phyloP scores from a whole-genome alignment of 306 rosid species.

The Casuarina cunninghamiana region DNA sequence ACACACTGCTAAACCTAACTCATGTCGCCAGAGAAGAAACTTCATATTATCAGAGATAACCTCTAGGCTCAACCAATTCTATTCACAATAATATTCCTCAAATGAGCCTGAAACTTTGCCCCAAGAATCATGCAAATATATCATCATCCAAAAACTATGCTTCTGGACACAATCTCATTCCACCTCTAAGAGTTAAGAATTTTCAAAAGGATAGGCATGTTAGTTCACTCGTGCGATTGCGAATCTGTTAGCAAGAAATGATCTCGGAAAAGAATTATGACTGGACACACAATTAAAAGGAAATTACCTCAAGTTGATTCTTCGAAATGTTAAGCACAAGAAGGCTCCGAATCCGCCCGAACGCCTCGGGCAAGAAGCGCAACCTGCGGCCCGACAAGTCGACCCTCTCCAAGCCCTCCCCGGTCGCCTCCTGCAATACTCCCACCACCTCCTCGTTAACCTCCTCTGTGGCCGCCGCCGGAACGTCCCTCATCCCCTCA shows the following conservation, averaged over 20 bases:
- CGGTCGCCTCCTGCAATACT: constrained; percentile 65
- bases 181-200: background rate
- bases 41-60: background rate
- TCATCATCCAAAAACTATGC: background rate
- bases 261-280: background rate
- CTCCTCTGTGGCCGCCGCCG: constrained; percentile 30
- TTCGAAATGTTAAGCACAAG: constrained; percentile 56
- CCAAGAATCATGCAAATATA: background rate
- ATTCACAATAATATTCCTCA: background rate
- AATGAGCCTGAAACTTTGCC: background rate
- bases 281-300: background rate
- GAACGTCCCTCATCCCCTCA: constrained; percentile 5
- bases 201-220: background rate
- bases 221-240: background rate
- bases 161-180: background rate
- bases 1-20: too few species aligned
- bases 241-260: background rate
- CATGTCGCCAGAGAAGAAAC: background rate
- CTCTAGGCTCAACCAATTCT: background rate
- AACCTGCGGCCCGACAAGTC: constrained; percentile 54
- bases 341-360: constrained; percentile 58
- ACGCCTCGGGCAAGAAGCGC: constrained; percentile 66
- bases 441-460: constrained; percentile 61
- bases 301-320: constrained; percentile 68
- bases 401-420: constrained; percentile 54